A percentile compares a stretch with the other conserved stretches of the same genome.
Conservation (phyloP, 73 alveolate species). For the Symbiodinium natans region DNA sequence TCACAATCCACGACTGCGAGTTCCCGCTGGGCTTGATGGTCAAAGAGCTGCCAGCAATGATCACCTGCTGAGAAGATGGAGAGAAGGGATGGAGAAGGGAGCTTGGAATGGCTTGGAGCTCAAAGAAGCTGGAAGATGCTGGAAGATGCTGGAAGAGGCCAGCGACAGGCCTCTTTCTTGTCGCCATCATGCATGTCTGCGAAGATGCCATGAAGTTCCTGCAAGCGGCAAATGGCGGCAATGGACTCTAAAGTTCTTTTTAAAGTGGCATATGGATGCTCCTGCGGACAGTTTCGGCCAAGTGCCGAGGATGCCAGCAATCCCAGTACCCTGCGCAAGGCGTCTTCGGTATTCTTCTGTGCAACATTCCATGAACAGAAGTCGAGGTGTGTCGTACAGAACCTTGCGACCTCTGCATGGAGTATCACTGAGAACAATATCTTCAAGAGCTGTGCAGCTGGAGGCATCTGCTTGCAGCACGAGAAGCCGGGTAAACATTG, state of each 20-base stretch:
- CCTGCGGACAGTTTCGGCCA: constrained; percentile 8
- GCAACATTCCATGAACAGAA: not conserved
- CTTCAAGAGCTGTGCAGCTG: not conserved
- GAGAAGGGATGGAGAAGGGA: no score
- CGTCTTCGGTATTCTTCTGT: not conserved
- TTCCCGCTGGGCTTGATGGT: constrained; percentile 66
- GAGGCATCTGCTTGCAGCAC: not conserved
- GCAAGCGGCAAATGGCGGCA: not conserved
- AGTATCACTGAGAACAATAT: not conserved
- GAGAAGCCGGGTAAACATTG: not conserved
- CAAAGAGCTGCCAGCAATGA: not conserved
- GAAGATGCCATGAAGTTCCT: constrained; percentile 41
- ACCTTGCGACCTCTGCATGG: no score
- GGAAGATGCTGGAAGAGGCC: not conserved
- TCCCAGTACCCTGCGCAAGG: not conserved
- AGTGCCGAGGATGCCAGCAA: not conserved
- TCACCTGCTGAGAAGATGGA: not conserved
- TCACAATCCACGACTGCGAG: constrained; percentile 49
- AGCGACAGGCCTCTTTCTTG: constrained; percentile 25
- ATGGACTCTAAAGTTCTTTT: no score
- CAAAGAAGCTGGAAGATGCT: not conserved
- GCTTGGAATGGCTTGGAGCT: no score
- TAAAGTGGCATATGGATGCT: not conserved
- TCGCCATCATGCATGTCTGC: constrained; percentile 92
- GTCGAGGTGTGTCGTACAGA: no score